Percentiles rank a stretch among this genome's conserved stretches.
phyloP scores from a whole-genome alignment of 2,329 filamentous ascomycete genomes.

The Pseudogymnoascus sp. region DNA sequence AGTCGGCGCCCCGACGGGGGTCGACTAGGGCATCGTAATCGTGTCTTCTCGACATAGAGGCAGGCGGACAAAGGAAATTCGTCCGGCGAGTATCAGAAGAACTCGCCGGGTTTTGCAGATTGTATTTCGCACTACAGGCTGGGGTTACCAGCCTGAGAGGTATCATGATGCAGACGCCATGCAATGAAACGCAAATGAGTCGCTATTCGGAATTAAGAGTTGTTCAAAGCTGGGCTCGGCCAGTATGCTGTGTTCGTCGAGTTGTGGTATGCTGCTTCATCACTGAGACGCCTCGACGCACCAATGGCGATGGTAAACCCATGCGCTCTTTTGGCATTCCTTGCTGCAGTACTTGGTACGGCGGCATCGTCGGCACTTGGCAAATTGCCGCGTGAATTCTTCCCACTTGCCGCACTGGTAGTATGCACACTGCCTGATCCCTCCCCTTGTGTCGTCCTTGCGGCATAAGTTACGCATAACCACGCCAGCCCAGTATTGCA shows the following conservation, averaged over 20 bases:
- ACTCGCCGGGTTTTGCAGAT: background rate
- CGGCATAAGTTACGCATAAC: conserved; percentile 98
- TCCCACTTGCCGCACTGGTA: conserved; percentile 99
- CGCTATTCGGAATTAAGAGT: conserved; percentile 7
- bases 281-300: conserved; percentile 60
- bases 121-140: conserved; percentile 15
- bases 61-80: conserved; percentile 4
- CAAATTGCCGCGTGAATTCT: conserved; percentile 91
- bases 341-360: conserved; percentile 99
- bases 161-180: conserved; percentile 32
- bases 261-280: background rate
- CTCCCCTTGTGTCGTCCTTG: conserved; percentile 89
- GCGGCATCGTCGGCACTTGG: conserved; percentile 91
- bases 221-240: conserved; percentile 5
- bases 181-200: conserved; percentile 6
- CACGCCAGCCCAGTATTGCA: conserved; percentile 99
- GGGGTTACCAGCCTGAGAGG: conserved; percentile 31
- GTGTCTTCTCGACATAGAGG: conserved; percentile 1
- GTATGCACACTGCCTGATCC: conserved; percentile 94
- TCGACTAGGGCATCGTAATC: background rate
- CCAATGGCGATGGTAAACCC: conserved; percentile 98
- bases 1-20: background rate
- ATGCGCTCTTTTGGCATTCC: conserved; percentile 97
- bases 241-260: conserved; percentile 5
- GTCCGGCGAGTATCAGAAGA: conserved; percentile 22